Evolutionary conservation across 768 basidiomycete genomes (phyloP).

Genomic region (Brasilioporus rufonigricans): DNA sequence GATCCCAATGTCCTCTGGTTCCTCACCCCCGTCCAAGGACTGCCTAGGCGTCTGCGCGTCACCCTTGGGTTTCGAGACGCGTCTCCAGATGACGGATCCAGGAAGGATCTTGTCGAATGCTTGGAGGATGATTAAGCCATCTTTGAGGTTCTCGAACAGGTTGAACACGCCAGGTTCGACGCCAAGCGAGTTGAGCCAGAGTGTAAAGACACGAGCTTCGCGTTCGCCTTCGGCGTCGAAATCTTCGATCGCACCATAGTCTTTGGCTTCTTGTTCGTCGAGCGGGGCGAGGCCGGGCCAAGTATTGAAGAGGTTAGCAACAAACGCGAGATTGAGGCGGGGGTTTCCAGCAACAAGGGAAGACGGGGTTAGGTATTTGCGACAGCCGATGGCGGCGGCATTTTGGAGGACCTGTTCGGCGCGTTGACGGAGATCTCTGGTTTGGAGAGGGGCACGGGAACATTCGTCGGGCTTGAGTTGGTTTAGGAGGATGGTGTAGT

Average conservation of each 20-base stretch:
- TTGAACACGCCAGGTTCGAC: constrained; percentile 97
- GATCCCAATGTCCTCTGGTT: constrained; percentile 78
- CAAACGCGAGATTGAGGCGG: constrained; percentile 95
- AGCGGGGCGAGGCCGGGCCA: constrained; percentile 93
- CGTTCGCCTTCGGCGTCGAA: constrained; percentile 99
- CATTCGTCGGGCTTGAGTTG: constrained; percentile 95
- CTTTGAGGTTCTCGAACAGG: constrained; percentile 93
- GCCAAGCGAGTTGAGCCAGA: constrained; percentile 97
- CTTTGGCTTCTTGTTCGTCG: constrained; percentile 91
- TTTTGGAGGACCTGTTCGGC: constrained; percentile 95
- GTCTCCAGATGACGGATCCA: constrained; percentile 89
- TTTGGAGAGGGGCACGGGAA: constrained; percentile 87
- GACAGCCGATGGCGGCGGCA: constrained; percentile 89
- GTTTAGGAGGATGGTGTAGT: constrained; percentile 94
- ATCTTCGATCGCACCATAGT: constrained; percentile 87
- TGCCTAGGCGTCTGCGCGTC: constrained; percentile 40
- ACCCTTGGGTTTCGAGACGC: constrained; percentile 89
- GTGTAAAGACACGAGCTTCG: constrained; percentile 95
- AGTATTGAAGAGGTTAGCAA: constrained; percentile 98
- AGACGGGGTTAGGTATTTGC: constrained; percentile 92
- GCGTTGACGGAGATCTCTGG: constrained; percentile 73
- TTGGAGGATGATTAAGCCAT: constrained; percentile 88
- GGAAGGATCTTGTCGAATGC: constrained; percentile 96
- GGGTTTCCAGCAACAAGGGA: constrained; percentile 94
- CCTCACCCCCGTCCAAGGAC: constrained; percentile 47